Conservation (phyloP, 2,329 filamentous ascomycete species). For the Aspergillus quadricinctus region DNA sequence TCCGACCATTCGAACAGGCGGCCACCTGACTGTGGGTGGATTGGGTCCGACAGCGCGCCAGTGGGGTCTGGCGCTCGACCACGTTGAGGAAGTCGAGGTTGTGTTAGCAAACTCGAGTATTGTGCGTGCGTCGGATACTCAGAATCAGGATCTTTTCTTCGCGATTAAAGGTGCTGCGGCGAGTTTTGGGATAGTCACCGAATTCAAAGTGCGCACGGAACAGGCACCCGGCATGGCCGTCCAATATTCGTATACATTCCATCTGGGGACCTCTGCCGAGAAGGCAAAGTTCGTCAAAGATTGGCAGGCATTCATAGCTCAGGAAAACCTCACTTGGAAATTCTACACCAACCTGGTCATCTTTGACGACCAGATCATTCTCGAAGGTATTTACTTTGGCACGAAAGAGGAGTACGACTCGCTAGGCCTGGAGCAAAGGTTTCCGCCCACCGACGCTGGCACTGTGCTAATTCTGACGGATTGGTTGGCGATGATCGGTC, state of each 20-base stretch:
- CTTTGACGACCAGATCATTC: slow-evolving; percentile 50
- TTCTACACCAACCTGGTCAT: slow-evolving; percentile 57
- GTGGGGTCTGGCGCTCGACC: slow-evolving; percentile 51
- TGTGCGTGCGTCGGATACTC: slow-evolving; percentile 23
- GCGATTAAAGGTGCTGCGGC: slow-evolving; percentile 35
- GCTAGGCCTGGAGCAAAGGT: slow-evolving; percentile 22
- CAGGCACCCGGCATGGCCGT: slow-evolving; percentile 45
- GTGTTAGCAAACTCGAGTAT: slow-evolving; percentile 41
- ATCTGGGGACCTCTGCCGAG: slow-evolving; percentile 45
- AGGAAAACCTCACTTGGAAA: slow-evolving; percentile 54
- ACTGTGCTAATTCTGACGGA: slow-evolving; percentile 24
- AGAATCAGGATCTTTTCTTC: slow-evolving; percentile 32
- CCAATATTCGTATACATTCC: slow-evolving; percentile 56
- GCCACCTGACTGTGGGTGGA: slow-evolving; percentile 40
- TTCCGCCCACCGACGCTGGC: slow-evolving; percentile 17
- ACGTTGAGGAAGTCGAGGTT: slow-evolving; percentile 46
- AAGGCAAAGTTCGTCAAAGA: slow-evolving; percentile 49
- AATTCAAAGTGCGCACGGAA: slow-evolving; percentile 36
- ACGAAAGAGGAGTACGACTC: slow-evolving; percentile 53
- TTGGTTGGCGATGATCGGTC: slow-evolving; percentile 25
- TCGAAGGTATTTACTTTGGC: slow-evolving; percentile 61
- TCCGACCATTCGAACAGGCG: slow-evolving; percentile 37
- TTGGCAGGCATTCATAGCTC: slow-evolving; percentile 56
- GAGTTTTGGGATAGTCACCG: slow-evolving; percentile 37
- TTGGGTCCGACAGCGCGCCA: slow-evolving; percentile 41